Percentiles rank a stretch among this genome's conserved stretches.
phyloP scores from a whole-genome alignment of 2,329 filamentous ascomycete species.

The Talaromyces verruculosus region DNA sequence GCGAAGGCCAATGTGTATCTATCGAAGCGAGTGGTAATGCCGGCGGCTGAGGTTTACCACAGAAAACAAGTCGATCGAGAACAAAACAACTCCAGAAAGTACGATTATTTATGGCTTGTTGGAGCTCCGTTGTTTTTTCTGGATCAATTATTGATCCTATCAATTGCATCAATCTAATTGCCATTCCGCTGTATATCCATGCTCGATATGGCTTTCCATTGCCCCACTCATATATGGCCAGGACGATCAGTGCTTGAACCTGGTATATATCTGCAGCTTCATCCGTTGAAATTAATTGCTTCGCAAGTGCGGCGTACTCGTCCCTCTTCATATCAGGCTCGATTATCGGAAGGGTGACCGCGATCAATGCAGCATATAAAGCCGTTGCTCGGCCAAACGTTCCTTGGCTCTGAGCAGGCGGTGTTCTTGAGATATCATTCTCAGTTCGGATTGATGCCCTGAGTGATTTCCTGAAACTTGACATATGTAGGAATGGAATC shows the following conservation, averaged over 20 bases:
- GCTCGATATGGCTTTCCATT: constrained; percentile 45
- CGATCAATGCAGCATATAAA: constrained; percentile 14
- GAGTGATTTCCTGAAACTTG: constrained; percentile 22
- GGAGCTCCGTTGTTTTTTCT: constrained; percentile 28
- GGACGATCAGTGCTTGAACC: constrained; percentile 43
- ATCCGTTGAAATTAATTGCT: constrained; percentile 22
- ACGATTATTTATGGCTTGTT: constrained; percentile 36
- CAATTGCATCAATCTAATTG: constrained; percentile 43
- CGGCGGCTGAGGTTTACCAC: constrained; percentile 39
- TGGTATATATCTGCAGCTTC: constrained; percentile 35
- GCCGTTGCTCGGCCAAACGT: constrained; percentile 17
- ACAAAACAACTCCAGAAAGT: constrained; percentile 51
- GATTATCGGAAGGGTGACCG: background rate
- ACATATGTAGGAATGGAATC: constrained; percentile 25
- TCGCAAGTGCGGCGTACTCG: constrained; percentile 23
- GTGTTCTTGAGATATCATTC: background rate
- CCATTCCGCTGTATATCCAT: constrained; percentile 47
- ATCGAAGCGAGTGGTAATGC: constrained; percentile 26
- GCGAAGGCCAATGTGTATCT: constrained; percentile 12
- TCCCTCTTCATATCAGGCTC: constrained; percentile 12
- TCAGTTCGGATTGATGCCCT: constrained; percentile 15
- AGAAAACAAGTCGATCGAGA: constrained; percentile 49
- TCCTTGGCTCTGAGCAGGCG: constrained; percentile 18
- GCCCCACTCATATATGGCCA: constrained; percentile 48
- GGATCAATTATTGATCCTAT: constrained; percentile 30